These are phyloP conservation scores for Arabis alpina DNA, from an alignment of 345 rosid species.

Conservation along the genomic window DNA sequence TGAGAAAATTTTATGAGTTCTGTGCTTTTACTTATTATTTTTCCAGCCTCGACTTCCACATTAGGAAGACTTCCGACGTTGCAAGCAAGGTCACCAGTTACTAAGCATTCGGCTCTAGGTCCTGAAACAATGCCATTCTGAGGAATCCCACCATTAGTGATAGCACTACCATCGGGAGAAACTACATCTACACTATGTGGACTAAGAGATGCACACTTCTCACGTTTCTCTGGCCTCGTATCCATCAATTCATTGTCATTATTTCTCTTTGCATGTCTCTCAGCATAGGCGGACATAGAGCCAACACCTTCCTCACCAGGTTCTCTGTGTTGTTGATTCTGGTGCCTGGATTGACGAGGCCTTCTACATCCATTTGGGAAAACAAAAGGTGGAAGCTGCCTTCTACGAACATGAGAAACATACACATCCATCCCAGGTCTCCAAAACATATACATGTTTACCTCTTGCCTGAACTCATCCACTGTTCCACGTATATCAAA, in stretches of 20 bases:
- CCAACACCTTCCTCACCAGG: slow-evolving; percentile 44
- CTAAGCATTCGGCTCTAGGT: slow-evolving; percentile 35
- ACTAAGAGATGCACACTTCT: slow-evolving; percentile 50
- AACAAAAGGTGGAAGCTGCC: slow-evolving; percentile 65
- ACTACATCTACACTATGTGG: slow-evolving; percentile 43
- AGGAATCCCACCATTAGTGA: slow-evolving; percentile 43
- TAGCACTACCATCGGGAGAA: slow-evolving; percentile 46
- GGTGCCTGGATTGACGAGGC: slow-evolving; percentile 52
- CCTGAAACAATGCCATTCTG: slow-evolving; percentile 36
- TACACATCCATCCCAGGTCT: slow-evolving; percentile 70
- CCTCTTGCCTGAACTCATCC: slow-evolving; percentile 61
- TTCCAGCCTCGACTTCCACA: slow-evolving; percentile 39
- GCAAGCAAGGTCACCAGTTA: slow-evolving; percentile 40
- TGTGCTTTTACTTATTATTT: slow-evolving; percentile 1
- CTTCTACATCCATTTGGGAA: slow-evolving; percentile 63
- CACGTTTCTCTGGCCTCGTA: slow-evolving; percentile 46
- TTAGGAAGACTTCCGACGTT: slow-evolving; percentile 32
- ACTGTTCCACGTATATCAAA: slow-evolving; percentile 73
- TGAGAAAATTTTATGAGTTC: slow-evolving; percentile 29
- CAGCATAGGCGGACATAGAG: slow-evolving; percentile 41
- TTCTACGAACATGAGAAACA: slow-evolving; percentile 69
- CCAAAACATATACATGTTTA: slow-evolving; percentile 61
- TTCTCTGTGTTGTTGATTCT: slow-evolving; percentile 46
- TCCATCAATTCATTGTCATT: slow-evolving; percentile 44
- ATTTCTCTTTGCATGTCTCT: slow-evolving; percentile 52